Evolutionary conservation across 768 basidiomycete genomes (phyloP).

Genomic region (Megacollybia marginata): DNA sequence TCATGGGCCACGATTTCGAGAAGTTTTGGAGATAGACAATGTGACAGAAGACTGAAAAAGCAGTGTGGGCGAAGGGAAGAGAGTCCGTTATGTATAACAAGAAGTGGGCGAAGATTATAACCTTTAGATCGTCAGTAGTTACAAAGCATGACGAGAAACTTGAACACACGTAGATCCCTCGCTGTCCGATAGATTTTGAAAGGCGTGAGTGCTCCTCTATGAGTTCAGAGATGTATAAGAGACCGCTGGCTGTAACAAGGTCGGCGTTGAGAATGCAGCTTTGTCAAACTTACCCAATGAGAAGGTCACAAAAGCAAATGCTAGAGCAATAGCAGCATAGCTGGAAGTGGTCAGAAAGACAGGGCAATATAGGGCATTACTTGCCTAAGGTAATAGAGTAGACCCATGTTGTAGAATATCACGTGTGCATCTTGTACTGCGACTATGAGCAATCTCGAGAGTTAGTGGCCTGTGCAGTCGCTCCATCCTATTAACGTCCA

Average conservation of each 20-base stretch:
- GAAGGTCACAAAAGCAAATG: constrained; percentile 86
- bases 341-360: constrained; percentile 23
- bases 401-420: constrained; percentile 28
- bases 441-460: constrained; percentile 81
- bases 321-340: constrained; percentile 69
- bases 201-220: constrained; percentile 88
- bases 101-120: constrained; percentile 70
- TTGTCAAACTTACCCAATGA: constrained; percentile 61
- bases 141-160: neutral
- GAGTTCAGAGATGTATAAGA: constrained; percentile 89
- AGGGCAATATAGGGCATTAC: constrained; percentile 2
- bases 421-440: constrained; percentile 6
- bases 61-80: constrained; percentile 66
- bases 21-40: constrained; percentile 91
- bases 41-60: constrained; percentile 82
- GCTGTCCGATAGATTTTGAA: constrained; percentile 78
- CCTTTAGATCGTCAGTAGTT: constrained; percentile 34
- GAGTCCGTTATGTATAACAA: constrained; percentile 74
- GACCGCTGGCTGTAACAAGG: constrained; percentile 66
- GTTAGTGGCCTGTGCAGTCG: constrained; percentile 37
- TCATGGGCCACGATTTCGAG: constrained; percentile 83
- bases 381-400: constrained; percentile 60
- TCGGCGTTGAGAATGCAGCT: neutral
- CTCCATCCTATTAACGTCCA: constrained; percentile 18
- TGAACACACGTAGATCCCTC: constrained; percentile 79